A percentile compares a stretch with the other conserved stretches of the same genome.
These are phyloP conservation scores for Mortierella sp. DNA, from an alignment of 371 early-diverging fungal species.

Conservation along the genomic window DNA sequence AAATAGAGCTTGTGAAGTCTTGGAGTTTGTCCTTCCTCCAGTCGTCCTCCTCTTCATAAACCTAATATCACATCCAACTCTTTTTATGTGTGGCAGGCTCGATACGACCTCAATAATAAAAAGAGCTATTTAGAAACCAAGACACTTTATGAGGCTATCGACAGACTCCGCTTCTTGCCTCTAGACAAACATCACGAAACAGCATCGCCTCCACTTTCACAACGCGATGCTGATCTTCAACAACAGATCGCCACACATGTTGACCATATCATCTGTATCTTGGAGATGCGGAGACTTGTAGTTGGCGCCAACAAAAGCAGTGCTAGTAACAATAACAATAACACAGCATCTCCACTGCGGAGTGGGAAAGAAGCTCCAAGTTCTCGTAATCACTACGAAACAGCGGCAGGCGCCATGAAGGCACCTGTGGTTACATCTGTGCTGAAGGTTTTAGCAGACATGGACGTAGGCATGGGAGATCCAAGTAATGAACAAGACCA, in stretches of 20 bases:
- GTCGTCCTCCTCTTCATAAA: not conserved
- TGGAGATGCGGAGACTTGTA: conserved; percentile 26
- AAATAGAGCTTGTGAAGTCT: not conserved
- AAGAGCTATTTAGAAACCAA: conserved; percentile 28
- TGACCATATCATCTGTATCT: conserved; percentile 35
- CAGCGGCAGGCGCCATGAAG: not conserved
- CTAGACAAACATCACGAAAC: conserved; percentile 16
- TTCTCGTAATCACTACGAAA: too few species aligned
- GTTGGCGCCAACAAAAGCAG: not conserved
- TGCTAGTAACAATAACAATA: too few species aligned
- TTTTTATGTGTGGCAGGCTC: conserved; percentile 19
- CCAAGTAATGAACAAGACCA: not conserved
- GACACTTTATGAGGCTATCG: conserved; percentile 34
- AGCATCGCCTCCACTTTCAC: not conserved
- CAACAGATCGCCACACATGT: conserved; percentile 28
- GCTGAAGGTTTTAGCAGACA: conserved; percentile 2
- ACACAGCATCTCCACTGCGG: not conserved
- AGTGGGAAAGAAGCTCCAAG: not conserved
- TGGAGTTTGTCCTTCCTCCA: not conserved
- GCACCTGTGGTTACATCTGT: not conserved
- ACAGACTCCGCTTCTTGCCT: conserved; percentile 43
- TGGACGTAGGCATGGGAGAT: not conserved
- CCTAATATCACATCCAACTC: not conserved
- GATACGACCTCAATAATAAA: conserved; percentile 27
- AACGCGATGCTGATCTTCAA: conserved; percentile 24